phyloP scores from a whole-genome alignment of 1,284 basidiomycete species.

The Stereum hirsutum region DNA sequence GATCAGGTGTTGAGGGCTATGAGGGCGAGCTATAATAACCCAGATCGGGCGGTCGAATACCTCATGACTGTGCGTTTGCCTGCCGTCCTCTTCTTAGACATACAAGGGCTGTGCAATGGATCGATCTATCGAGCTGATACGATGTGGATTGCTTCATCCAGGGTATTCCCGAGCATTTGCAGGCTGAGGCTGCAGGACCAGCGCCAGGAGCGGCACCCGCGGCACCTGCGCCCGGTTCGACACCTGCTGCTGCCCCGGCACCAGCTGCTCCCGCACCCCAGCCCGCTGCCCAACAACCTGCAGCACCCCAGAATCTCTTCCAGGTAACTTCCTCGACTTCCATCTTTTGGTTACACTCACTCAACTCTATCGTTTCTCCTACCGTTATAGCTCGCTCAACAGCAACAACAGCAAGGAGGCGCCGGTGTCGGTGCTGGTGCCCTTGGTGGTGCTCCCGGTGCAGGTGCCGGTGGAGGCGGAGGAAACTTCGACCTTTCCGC shows the following conservation, averaged over 20 bases:
- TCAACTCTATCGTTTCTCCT: conserved; percentile 6
- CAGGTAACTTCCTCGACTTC: conserved; percentile 33
- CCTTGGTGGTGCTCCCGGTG: too few species aligned
- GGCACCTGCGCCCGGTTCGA: conserved; percentile 24
- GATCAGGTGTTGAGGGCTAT: conserved; percentile 84
- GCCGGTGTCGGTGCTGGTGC: conserved; percentile 22
- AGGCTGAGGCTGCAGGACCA: conserved; percentile 31
- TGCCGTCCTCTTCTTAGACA: neutral
- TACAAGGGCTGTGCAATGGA: conserved; percentile 6
- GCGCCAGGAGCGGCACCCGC: conserved; percentile 26
- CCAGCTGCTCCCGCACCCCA: conserved; percentile 21
- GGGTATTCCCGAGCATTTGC: conserved; percentile 78
- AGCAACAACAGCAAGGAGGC: conserved; percentile 46
- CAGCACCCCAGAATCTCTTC: conserved; percentile 64
- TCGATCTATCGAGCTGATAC: neutral
- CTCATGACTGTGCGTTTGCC: conserved; percentile 75
- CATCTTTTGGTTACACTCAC: neutral
- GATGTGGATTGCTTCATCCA: too few species aligned
- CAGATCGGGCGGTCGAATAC: conserved; percentile 97
- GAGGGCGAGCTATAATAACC: conserved; percentile 95
- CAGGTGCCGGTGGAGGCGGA: conserved; percentile 25
- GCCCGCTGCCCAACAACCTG: conserved; percentile 20
- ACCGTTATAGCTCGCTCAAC: conserved; percentile 67
- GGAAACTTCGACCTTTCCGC: conserved; percentile 40
- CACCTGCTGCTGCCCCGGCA: conserved; percentile 24